phyloP scores from a whole-genome alignment of 2,329 filamentous ascomycete species.

The Calcarisporium arbuscula region DNA sequence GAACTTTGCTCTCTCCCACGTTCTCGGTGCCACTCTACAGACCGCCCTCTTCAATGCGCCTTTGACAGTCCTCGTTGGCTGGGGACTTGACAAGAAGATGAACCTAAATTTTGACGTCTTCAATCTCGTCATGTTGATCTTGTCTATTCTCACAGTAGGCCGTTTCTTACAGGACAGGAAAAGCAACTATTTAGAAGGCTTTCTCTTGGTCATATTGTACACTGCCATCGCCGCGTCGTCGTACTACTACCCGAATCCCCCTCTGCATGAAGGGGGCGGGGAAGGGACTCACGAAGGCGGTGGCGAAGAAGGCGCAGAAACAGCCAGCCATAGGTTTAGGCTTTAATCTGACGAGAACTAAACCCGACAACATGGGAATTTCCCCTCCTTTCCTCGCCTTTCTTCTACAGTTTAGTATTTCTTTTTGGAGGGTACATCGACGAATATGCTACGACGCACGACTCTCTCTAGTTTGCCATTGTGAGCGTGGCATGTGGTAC shows the following conservation, averaged over 20 bases:
- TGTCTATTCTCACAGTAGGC: conserved; percentile 80
- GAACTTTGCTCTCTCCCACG: conserved; percentile 80
- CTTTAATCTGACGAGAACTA: too few relatives aligned
- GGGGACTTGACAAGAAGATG: conserved; percentile 66
- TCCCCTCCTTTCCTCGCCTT: too few relatives aligned
- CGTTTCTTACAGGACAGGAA: conserved; percentile 84
- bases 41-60: conserved; percentile 85
- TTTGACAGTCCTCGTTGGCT: conserved; percentile 75
- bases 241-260: conserved; percentile 47
- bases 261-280: too few relatives aligned
- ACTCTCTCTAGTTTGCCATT: too few relatives aligned
- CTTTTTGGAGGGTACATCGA: too few relatives aligned
- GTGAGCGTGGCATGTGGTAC: too few relatives aligned
- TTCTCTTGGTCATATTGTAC: conserved; percentile 66
- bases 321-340: too few relatives aligned
- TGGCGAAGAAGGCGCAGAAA: too few relatives aligned
- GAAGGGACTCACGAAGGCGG: too few relatives aligned
- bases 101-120: conserved; percentile 83
- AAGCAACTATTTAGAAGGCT: conserved; percentile 85
- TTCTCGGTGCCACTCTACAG: conserved; percentile 81
- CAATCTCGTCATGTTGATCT: conserved; percentile 72
- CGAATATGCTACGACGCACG: too few relatives aligned
- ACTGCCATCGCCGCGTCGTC: conserved; percentile 54
- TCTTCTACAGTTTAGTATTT: too few relatives aligned
- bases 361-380: too few relatives aligned